These are phyloP conservation scores for Malassezia brasiliensis DNA, from an alignment of 1,284 basidiomycete species.

Conservation along the genomic window DNA sequence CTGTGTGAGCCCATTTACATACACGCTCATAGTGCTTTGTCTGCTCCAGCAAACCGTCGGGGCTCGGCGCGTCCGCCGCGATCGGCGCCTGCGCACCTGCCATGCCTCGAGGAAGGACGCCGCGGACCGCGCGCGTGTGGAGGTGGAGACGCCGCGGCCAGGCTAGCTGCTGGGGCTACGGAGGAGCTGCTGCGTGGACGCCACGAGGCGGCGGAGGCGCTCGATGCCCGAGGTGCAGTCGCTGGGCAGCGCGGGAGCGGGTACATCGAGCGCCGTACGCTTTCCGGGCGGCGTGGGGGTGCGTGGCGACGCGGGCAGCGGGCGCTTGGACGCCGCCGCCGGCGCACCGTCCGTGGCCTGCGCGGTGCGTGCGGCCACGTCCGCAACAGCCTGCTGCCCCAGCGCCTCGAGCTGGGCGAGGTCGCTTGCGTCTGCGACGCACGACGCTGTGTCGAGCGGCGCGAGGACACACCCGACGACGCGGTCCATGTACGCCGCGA, in stretches of 20 bases:
- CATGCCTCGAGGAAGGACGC: background rate
- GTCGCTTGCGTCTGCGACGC: background rate
- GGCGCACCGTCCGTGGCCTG: background rate
- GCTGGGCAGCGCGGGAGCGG: background rate
- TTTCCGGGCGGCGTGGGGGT: background rate
- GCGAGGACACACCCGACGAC: background rate
- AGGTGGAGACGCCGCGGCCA: background rate
- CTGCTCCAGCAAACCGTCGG: background rate
- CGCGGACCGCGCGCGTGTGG: background rate
- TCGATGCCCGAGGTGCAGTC: background rate
- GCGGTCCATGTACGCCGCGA: background rate
- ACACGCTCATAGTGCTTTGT: conserved; percentile 10
- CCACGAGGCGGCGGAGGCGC: background rate
- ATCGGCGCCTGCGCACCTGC: background rate
- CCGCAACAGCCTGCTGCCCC: conserved; percentile 3
- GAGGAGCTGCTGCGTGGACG: conserved; percentile 1
- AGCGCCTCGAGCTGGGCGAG: conserved; percentile 4
- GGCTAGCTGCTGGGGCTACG: background rate
- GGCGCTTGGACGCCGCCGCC: background rate
- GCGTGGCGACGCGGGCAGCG: background rate
- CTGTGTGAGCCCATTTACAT: conserved; percentile 10
- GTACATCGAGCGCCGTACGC: background rate
- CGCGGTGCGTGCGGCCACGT: background rate
- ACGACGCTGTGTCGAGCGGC: background rate
- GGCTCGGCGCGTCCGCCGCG: background rate